Percentiles rank a stretch among this genome's conserved stretches.
Conservation (phyloP, 345 rosid species). For the Ceriops zippeliana region DNA sequence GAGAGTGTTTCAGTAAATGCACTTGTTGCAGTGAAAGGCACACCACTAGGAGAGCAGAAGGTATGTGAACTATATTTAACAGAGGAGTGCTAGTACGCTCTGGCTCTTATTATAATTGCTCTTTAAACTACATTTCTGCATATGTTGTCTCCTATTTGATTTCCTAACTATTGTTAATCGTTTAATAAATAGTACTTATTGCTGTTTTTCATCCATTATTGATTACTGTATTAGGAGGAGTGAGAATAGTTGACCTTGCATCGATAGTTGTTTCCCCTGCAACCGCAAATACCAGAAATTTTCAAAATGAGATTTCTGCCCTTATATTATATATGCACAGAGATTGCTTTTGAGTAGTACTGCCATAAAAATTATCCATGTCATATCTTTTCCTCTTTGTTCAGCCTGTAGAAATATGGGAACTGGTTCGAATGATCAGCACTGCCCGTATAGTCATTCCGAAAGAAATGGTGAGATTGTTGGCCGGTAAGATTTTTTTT, state of each 20-base stretch:
- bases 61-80: conserved; percentile 26
- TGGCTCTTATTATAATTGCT: not conserved
- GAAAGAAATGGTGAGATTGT: too few relatives aligned
- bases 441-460: conserved; percentile 95
- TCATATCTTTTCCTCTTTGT: conserved; percentile 10
- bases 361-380: not conserved
- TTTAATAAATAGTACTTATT: not conserved
- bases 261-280: too few relatives aligned
- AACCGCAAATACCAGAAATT: too few relatives aligned
- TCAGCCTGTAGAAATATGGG: conserved; percentile 99
- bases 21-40: conserved; percentile 91
- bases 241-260: conserved; percentile 9
- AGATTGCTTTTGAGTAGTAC: not conserved
- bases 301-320: not conserved
- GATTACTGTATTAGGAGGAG: conserved; percentile 10
- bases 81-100: not conserved
- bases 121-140: too few relatives aligned
- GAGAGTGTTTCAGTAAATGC: conserved; percentile 99
- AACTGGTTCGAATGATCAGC: conserved; percentile 90
- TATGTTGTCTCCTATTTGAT: too few relatives aligned
- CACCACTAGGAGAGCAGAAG: conserved; percentile 94
- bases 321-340: too few relatives aligned
- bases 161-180: too few relatives aligned
- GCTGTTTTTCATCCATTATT: not conserved
- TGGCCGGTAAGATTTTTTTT: conserved; percentile 94